A percentile compares a stretch with the other conserved stretches of the same genome.
Evolutionary conservation across 2,329 filamentous ascomycete genomes (phyloP).

Genomic region (Fusarium transvaalense): DNA sequence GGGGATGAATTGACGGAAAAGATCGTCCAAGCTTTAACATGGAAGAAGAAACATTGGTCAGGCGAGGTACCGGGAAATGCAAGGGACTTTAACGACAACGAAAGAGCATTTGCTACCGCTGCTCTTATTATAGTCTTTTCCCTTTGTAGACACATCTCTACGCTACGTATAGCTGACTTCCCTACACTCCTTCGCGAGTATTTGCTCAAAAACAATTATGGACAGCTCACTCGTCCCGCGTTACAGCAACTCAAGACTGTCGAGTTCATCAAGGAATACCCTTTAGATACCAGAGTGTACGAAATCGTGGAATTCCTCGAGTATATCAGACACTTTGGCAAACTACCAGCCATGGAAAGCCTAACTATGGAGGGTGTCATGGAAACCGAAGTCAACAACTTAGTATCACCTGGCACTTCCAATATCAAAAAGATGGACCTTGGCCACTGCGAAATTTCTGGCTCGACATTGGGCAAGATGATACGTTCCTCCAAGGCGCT

Average conservation of each 20-base stretch:
- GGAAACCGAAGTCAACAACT: conserved; percentile 1
- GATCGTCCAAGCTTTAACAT: conserved; percentile 8
- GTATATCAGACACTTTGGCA: conserved; percentile 11
- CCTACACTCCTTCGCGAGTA: not conserved
- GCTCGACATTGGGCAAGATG: not conserved
- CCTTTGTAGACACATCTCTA: conserved; percentile 9
- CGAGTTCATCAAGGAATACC: not conserved
- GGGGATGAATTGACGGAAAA: not conserved
- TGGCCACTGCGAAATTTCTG: not conserved
- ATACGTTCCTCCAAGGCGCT: not conserved
- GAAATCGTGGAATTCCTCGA: not conserved
- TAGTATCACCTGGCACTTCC: not conserved
- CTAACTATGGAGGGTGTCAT: not conserved
- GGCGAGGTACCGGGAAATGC: not conserved
- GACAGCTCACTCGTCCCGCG: not conserved
- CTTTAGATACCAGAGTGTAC: not conserved
- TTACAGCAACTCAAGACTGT: not conserved
- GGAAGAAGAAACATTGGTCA: not conserved
- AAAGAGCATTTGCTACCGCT: not conserved
- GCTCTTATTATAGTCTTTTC: conserved; percentile 14
- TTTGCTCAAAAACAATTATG: conserved; percentile 23
- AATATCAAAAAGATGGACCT: not conserved
- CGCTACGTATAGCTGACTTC: conserved; percentile 2
- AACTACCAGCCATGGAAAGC: not conserved
- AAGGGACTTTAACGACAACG: not conserved